These are phyloP conservation scores for Seminavis robusta DNA, from an alignment of 108 stramenopile species.

Conservation along the genomic window DNA sequence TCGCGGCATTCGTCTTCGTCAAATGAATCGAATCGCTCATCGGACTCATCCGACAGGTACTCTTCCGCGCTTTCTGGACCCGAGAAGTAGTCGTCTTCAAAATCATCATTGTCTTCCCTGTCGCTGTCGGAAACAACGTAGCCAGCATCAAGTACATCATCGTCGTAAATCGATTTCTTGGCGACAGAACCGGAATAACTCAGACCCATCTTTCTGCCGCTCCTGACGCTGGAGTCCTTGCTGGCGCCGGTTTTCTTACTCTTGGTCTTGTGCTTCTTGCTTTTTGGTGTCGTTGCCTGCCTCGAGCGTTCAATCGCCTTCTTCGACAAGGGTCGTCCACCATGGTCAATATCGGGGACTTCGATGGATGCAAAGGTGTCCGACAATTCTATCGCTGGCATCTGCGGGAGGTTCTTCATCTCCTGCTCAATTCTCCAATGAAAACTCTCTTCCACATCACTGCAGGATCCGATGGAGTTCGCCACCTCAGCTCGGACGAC, in stretches of 20 bases:
- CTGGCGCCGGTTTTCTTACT: no score
- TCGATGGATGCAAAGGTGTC: slow-evolving; percentile 26
- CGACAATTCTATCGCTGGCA: slow-evolving; percentile 16
- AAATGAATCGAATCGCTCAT: slow-evolving; percentile 3
- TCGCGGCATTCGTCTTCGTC: background rate
- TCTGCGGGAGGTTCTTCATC: no score
- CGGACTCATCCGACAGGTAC: background rate
- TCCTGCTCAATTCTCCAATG: no score
- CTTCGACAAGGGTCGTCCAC: background rate
- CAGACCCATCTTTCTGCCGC: no score
- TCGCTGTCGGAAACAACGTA: background rate
- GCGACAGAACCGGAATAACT: no score
- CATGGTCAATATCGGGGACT: slow-evolving; percentile 22
- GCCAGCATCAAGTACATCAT: background rate
- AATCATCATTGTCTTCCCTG: background rate
- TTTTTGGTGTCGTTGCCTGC: slow-evolving; percentile 2
- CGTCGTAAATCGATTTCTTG: background rate
- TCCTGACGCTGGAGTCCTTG: no score
- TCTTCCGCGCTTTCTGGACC: background rate
- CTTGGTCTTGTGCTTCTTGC: background rate
- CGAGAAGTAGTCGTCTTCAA: no score
- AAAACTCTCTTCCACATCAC: no score
- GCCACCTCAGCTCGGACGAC: slow-evolving; percentile 32
- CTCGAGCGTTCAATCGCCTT: background rate
- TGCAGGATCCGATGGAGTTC: background rate